These are phyloP conservation scores for Lachnellula hyalina DNA, from an alignment of 2,329 filamentous ascomycete species.

Conservation along the genomic window DNA sequence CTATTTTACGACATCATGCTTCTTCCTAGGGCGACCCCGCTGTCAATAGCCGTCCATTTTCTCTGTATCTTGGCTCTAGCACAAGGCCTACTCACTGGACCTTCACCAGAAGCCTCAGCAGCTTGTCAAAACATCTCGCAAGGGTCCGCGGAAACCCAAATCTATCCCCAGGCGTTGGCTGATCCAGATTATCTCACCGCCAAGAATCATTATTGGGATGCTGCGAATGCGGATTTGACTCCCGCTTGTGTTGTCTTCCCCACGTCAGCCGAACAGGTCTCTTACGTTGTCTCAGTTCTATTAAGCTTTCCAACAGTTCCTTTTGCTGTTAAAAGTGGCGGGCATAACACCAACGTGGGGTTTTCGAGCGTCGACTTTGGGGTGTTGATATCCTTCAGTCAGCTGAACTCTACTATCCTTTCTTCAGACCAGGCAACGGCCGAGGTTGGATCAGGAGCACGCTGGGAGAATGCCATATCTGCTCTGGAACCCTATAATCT, in stretches of 20 bases:
- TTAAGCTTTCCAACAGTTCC: constrained; percentile 27
- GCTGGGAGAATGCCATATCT: constrained; percentile 17
- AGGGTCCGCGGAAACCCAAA: constrained; percentile 1
- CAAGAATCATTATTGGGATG: constrained; percentile 33
- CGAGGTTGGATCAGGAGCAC: constrained; percentile 28
- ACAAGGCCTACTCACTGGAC: not conserved
- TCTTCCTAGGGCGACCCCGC: not conserved
- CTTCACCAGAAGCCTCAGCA: constrained; percentile 1
- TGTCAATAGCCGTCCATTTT: not conserved
- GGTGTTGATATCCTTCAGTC: constrained; percentile 32
- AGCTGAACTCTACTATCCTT: constrained; percentile 28
- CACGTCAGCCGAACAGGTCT: constrained; percentile 30
- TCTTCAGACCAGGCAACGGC: constrained; percentile 24
- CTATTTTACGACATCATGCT: not conserved
- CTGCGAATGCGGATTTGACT: constrained; percentile 26
- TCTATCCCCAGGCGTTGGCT: constrained; percentile 3
- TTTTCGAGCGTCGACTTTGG: constrained; percentile 34
- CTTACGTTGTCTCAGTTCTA: constrained; percentile 30
- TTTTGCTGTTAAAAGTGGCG: constrained; percentile 40
- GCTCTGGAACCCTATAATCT: constrained; percentile 15
- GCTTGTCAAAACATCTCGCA: constrained; percentile 2
- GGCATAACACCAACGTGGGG: constrained; percentile 37
- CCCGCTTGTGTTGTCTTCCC: constrained; percentile 36
- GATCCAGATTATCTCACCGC: constrained; percentile 14
- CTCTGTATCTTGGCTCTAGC: not conserved